Evolutionary conservation across 2,329 filamentous ascomycete genomes (phyloP).

Genomic region (Phyllosticta capitalensis): DNA sequence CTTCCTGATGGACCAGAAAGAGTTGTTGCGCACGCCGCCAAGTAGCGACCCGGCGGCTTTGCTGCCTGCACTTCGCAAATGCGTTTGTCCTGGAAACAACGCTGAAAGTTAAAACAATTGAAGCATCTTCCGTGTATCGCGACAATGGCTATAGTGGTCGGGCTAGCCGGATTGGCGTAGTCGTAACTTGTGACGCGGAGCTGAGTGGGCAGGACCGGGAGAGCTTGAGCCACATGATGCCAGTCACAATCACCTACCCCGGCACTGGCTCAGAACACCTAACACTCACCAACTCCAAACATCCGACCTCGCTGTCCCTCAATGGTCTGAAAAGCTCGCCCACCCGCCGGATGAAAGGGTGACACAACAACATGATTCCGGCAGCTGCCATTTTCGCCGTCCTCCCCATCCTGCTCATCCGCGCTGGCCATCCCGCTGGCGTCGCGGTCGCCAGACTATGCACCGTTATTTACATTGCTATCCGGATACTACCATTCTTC

Average conservation of each 20-base stretch:
- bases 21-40: too few relatives aligned
- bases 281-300: background rate
- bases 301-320: background rate
- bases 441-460: slow-evolving; percentile 4
- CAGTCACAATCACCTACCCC: background rate
- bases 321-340: slow-evolving; percentile 1
- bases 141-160: too few relatives aligned
- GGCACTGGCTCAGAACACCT: slow-evolving; percentile 8
- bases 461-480: slow-evolving; percentile 14
- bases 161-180: background rate
- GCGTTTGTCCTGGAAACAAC: too few relatives aligned
- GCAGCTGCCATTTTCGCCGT: slow-evolving; percentile 12
- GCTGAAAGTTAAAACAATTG: too few relatives aligned
- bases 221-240: slow-evolving; percentile 11
- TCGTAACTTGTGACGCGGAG: background rate
- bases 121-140: too few relatives aligned
- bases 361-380: slow-evolving; percentile 13
- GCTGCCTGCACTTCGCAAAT: too few relatives aligned
- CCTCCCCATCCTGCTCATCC: slow-evolving; percentile 20
- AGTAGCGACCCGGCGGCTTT: too few relatives aligned
- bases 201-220: background rate
- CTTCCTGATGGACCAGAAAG: too few relatives aligned
- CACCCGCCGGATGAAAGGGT: slow-evolving; percentile 4
- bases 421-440: slow-evolving; percentile 4
- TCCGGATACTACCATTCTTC: slow-evolving; percentile 20